phyloP scores from a whole-genome alignment of 345 rosid genomes.

The Limnanthes douglasii region DNA sequence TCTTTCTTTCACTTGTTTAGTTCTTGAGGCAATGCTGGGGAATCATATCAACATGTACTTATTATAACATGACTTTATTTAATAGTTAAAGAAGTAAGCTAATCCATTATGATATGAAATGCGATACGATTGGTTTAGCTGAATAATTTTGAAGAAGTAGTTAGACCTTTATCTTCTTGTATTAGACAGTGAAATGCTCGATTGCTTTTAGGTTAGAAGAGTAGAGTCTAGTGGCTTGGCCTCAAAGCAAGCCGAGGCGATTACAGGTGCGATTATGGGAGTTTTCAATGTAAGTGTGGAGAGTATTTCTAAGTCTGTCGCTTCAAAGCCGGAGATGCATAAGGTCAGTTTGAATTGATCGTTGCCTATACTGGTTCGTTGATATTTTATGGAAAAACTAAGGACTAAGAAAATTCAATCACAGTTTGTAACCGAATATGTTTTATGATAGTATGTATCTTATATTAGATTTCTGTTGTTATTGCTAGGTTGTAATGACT shows the following conservation, averaged over 20 bases:
- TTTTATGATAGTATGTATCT: background rate
- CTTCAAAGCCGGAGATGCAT: slow-evolving; percentile 73
- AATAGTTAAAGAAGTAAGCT: slow-evolving; percentile 1
- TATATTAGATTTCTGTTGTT: slow-evolving; percentile 2
- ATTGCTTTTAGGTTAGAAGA: slow-evolving; percentile 47
- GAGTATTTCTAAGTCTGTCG: slow-evolving; percentile 60
- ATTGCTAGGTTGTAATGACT: slow-evolving; percentile 45
- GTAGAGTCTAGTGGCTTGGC: slow-evolving; percentile 79
- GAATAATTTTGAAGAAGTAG: background rate
- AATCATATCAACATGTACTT: background rate
- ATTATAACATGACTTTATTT: background rate
- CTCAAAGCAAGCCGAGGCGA: slow-evolving; percentile 84
- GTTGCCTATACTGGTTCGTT: background rate
- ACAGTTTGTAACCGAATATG: background rate
- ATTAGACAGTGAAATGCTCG: background rate
- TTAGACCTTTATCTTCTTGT: slow-evolving; percentile 1
- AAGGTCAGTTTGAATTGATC: slow-evolving; percentile 22
- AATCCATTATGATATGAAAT: background rate
- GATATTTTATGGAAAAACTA: background rate
- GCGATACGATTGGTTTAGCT: background rate
- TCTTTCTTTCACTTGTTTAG: background rate
- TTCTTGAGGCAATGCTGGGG: background rate
- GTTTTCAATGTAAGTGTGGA: slow-evolving; percentile 67
- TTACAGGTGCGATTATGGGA: slow-evolving; percentile 60
- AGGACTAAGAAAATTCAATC: background rate